phyloP scores from a whole-genome alignment of 495 filamentous ascomycete species.

The Aspergillus funiculosus region DNA sequence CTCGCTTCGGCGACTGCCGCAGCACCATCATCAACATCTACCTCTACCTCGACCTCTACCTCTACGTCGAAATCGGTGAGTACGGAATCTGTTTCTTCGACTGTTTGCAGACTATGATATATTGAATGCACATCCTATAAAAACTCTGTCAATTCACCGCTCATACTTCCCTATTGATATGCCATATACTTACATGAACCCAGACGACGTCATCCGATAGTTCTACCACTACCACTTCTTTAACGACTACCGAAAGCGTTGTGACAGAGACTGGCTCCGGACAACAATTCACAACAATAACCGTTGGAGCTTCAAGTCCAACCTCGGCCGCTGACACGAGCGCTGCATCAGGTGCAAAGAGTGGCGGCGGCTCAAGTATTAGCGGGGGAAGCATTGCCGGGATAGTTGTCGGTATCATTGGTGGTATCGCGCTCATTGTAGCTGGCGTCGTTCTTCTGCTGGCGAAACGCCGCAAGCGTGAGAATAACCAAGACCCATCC shows the following conservation, averaged over 20 bases:
- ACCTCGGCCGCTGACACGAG: slow-evolving; percentile 20
- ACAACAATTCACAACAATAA: slow-evolving; percentile 48
- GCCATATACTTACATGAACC: neutral
- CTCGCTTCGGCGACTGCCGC: slow-evolving; percentile 33
- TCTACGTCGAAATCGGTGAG: slow-evolving; percentile 26
- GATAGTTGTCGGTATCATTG: slow-evolving; percentile 46
- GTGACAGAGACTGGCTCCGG: slow-evolving; percentile 43
- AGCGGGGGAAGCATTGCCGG: slow-evolving; percentile 42
- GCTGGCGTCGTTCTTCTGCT: slow-evolving; percentile 40
- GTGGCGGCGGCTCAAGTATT: slow-evolving; percentile 20
- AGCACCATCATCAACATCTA: slow-evolving; percentile 22
- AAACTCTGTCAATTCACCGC: too few relatives aligned
- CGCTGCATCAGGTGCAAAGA: slow-evolving; percentile 12
- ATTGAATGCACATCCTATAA: too few relatives aligned
- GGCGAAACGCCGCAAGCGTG: slow-evolving; percentile 34
- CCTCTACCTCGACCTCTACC: slow-evolving; percentile 23
- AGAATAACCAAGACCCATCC: slow-evolving; percentile 32
- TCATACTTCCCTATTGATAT: neutral
- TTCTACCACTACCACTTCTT: slow-evolving; percentile 22
- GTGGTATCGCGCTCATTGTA: slow-evolving; percentile 36
- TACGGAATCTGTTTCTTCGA: slow-evolving; percentile 2
- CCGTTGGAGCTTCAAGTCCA: slow-evolving; percentile 38
- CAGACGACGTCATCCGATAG: slow-evolving; percentile 11
- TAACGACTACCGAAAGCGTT: slow-evolving; percentile 32
- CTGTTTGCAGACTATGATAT: too few relatives aligned